A percentile compares a stretch with the other conserved stretches of the same genome.
Evolutionary conservation across 208 protist species (phyloP).

Genomic region (Leishmania major): DNA sequence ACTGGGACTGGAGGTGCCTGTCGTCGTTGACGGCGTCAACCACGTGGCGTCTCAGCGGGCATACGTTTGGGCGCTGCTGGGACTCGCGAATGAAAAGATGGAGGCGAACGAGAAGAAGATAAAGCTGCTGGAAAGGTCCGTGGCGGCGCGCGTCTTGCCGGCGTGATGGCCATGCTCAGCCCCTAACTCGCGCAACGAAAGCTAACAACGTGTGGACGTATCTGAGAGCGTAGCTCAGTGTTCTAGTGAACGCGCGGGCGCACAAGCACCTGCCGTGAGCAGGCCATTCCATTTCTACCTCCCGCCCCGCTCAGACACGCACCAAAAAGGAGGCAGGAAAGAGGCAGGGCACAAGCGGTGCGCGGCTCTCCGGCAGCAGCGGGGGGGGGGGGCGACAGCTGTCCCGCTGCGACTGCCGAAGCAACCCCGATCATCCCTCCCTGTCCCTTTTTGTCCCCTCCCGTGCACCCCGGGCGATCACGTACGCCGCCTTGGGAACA

Average conservation of each 20-base stretch:
- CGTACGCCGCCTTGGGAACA: not conserved
- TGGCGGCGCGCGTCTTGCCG: slow-evolving; percentile 29
- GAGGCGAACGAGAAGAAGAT: slow-evolving; percentile 61
- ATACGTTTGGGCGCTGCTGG: slow-evolving; percentile 74
- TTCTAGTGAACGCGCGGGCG: not conserved
- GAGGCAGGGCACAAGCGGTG: not conserved
- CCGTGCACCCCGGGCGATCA: not conserved
- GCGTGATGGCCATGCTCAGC: not conserved
- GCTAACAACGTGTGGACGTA: not conserved
- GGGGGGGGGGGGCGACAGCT: not conserved
- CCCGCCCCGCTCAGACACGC: not conserved
- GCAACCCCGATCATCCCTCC: not conserved
- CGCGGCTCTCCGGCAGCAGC: not conserved
- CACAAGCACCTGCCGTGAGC: not conserved
- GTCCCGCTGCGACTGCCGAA: not conserved
- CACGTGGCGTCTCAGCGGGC: slow-evolving; percentile 50
- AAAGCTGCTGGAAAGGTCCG: slow-evolving; percentile 40
- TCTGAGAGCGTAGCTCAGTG: not conserved
- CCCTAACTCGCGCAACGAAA: not conserved
- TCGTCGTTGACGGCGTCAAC: slow-evolving; percentile 76
- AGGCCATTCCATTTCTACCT: not conserved
- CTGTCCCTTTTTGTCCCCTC: not conserved
- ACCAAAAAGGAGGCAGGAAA: not conserved
- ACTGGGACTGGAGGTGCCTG: slow-evolving; percentile 73
- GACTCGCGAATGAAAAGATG: slow-evolving; percentile 85